Conservation (phyloP, 2,329 filamentous ascomycete genomes). For the Pseudogymnoascus sp. region DNA sequence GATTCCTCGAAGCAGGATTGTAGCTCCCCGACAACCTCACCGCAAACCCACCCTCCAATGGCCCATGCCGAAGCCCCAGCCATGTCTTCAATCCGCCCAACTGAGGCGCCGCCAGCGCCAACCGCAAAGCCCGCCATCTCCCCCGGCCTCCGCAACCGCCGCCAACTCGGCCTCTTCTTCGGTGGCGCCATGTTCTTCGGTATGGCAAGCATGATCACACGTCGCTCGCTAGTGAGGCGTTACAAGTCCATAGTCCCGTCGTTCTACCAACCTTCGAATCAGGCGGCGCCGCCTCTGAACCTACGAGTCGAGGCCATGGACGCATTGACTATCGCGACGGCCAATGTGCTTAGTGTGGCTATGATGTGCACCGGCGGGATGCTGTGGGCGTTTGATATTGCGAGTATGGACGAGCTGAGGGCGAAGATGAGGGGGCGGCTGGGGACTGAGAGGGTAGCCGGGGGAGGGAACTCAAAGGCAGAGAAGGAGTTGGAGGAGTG, state of each 20-base stretch:
- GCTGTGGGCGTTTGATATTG: conserved; percentile 71
- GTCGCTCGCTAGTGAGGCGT: conserved; percentile 61
- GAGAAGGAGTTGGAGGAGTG: conserved; percentile 56
- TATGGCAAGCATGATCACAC: conserved; percentile 62
- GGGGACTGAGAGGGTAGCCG: conserved; percentile 29
- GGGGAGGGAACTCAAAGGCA: conserved; percentile 39
- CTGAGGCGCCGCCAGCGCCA: conserved; percentile 12
- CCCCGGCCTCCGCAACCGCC: conserved; percentile 20
- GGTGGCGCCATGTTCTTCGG: conserved; percentile 69
- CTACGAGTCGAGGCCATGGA: conserved; percentile 68
- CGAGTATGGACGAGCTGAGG: conserved; percentile 57
- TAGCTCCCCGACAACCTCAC: background rate
- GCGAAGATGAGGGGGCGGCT: conserved; percentile 39
- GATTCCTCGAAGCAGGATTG: background rate
- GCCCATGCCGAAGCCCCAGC: conserved; percentile 5
- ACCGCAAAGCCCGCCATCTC: conserved; percentile 13
- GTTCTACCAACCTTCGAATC: conserved; percentile 62
- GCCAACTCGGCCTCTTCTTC: conserved; percentile 63
- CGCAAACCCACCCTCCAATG: conserved; percentile 5
- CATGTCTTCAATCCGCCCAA: background rate
- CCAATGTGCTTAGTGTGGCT: conserved; percentile 71
- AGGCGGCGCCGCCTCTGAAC: conserved; percentile 45
- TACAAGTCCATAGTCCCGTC: conserved; percentile 54
- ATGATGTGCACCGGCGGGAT: conserved; percentile 68
- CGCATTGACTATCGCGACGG: conserved; percentile 76